phyloP scores from a whole-genome alignment of 23 red algal species.

The Gracilaria vermiculophylla region DNA sequence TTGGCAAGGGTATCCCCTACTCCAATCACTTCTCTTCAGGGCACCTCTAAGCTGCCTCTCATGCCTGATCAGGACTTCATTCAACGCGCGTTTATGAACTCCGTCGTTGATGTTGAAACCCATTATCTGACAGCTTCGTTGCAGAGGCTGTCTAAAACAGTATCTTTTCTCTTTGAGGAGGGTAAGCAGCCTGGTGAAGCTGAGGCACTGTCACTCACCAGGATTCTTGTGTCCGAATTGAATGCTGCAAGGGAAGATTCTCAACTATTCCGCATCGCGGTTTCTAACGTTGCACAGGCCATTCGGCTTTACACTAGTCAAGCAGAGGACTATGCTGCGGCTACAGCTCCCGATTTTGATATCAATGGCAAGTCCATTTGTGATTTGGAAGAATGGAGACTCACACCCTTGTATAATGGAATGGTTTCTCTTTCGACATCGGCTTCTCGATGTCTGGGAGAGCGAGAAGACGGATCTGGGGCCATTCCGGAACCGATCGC shows the following conservation, averaged over 20 bases:
- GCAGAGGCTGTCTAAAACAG: conserved; percentile 55
- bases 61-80: conserved; percentile 55
- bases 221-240: conserved; percentile 55
- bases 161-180: conserved; percentile 47
- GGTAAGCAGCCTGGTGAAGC: conserved; percentile 55
- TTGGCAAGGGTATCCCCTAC: conserved; percentile 45
- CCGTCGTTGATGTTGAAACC: conserved; percentile 60
- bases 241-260: conserved; percentile 22
- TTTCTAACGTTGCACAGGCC: conserved; percentile 50
- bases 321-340: conserved; percentile 69
- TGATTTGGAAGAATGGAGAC: conserved; percentile 60
- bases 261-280: conserved; percentile 52
- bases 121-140: conserved; percentile 66
- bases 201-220: conserved; percentile 53
- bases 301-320: conserved; percentile 57
- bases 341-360: conserved; percentile 27
- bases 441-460: conserved; percentile 40
- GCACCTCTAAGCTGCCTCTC: conserved; percentile 21
- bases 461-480: conserved; percentile 56
- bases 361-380: not conserved
- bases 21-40: conserved; percentile 24
- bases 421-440: conserved; percentile 55
- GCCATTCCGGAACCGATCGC: conserved; percentile 24
- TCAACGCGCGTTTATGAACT: conserved; percentile 27
- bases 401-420: conserved; percentile 69